phyloP scores from a whole-genome alignment of 179 eudicot genomes.

The Silene coronaria region DNA sequence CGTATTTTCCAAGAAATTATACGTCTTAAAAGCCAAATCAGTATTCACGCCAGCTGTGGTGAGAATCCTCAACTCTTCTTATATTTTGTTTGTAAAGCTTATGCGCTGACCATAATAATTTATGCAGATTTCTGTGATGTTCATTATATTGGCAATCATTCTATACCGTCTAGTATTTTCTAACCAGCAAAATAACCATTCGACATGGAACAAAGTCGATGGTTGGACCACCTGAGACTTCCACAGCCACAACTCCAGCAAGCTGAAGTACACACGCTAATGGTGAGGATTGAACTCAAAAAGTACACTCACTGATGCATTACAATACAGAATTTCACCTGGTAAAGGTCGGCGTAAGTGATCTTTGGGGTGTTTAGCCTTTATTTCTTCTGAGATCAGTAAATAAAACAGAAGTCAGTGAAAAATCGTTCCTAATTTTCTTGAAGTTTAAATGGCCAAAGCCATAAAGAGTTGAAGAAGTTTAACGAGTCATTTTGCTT shows the following conservation, averaged over 20 bases:
- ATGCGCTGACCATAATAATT: neutral
- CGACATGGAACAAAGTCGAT: slow-evolving; percentile 73
- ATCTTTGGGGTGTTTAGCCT: slow-evolving; percentile 59
- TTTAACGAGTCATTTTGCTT: neutral
- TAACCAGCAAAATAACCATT: slow-evolving; percentile 25
- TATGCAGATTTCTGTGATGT: slow-evolving; percentile 30
- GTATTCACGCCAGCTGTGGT: slow-evolving; percentile 45
- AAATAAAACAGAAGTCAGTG: neutral
- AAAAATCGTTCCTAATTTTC: neutral
- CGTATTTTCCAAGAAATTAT: slow-evolving; percentile 45
- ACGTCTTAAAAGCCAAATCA: slow-evolving; percentile 39
- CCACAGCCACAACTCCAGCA: slow-evolving; percentile 93
- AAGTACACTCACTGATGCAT: slow-evolving; percentile 1
- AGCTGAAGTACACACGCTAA: slow-evolving; percentile 42
- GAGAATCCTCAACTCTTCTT: slow-evolving; percentile 21
- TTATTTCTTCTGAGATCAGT: slow-evolving; percentile 55
- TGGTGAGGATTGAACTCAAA: neutral
- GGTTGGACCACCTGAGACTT: slow-evolving; percentile 87
- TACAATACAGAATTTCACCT: slow-evolving; percentile 39
- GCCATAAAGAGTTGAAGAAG: too few species aligned
- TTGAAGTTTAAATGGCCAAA: neutral
- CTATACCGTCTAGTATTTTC: slow-evolving; percentile 25
- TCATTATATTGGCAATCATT: slow-evolving; percentile 33
- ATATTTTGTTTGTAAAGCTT: neutral
- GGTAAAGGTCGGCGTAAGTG: slow-evolving; percentile 78